Evolutionary conservation across 495 filamentous ascomycete species (phyloP).

Genomic region (Penicillium riverlandense): DNA sequence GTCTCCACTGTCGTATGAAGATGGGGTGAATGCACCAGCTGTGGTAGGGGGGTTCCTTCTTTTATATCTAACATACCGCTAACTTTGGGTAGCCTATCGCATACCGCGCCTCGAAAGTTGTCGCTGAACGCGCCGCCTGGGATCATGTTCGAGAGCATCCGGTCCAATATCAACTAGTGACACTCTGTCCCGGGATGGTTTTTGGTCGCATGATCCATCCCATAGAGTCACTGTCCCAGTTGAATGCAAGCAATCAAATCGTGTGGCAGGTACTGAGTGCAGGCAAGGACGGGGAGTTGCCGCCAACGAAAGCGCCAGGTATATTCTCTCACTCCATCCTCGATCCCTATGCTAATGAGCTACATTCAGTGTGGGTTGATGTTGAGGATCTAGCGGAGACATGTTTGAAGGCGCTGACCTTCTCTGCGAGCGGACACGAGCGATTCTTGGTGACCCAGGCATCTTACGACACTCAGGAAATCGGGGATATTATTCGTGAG

Average conservation of each 20-base stretch:
- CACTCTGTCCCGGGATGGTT: constrained; percentile 21
- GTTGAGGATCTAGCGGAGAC: constrained; percentile 29
- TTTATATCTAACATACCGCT: not conserved
- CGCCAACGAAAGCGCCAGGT: constrained; percentile 18
- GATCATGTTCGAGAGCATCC: constrained; percentile 18
- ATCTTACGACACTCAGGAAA: constrained; percentile 24
- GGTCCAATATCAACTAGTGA: constrained; percentile 14
- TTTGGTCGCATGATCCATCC: constrained; percentile 25
- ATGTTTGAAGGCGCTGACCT: constrained; percentile 20
- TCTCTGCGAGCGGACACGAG: constrained; percentile 18
- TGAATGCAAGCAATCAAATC: constrained; percentile 23
- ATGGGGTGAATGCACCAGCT: constrained; percentile 19
- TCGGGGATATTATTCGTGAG: constrained; percentile 22
- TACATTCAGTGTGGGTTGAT: constrained; percentile 17
- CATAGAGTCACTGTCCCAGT: constrained; percentile 10
- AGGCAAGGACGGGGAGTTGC: constrained; percentile 9
- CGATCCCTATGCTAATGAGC: not conserved
- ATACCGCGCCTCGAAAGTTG: constrained; percentile 29
- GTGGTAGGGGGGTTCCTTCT: constrained; percentile 8
- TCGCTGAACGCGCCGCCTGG: constrained; percentile 28
- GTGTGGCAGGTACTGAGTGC: constrained; percentile 19
- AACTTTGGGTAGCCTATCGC: constrained; percentile 13
- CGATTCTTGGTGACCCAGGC: constrained; percentile 25
- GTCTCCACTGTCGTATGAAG: constrained; percentile 27
- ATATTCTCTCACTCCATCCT: not conserved